Percentiles rank a stretch among this genome's conserved stretches.
Conservation (phyloP, 2,329 filamentous ascomycete species). For the Sclerotiophoma versabilis region DNA sequence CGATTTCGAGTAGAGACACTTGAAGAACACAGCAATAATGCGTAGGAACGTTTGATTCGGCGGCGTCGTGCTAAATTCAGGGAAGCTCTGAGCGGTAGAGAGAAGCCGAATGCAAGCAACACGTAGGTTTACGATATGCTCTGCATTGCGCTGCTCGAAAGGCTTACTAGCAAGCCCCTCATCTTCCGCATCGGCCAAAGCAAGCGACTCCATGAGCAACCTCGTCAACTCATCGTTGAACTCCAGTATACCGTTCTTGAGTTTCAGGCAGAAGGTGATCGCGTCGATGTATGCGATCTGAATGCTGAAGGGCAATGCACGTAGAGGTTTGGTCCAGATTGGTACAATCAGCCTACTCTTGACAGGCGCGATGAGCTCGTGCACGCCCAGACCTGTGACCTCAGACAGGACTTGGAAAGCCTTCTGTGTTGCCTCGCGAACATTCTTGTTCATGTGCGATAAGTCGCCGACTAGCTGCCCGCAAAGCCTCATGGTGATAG, state of each 20-base stretch:
- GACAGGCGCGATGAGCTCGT: constrained; percentile 87
- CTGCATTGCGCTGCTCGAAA: constrained; percentile 91
- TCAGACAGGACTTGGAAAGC: constrained; percentile 83
- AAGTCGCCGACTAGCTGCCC: constrained; percentile 87
- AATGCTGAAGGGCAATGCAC: constrained; percentile 89
- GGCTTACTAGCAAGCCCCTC: constrained; percentile 86
- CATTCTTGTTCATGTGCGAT: constrained; percentile 94
- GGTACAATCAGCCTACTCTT: constrained; percentile 88
- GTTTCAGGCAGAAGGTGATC: constrained; percentile 89
- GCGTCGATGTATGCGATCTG: constrained; percentile 99
- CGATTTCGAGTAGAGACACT: constrained; percentile 92
- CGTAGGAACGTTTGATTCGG: constrained; percentile 66
- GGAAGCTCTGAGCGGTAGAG: constrained; percentile 90
- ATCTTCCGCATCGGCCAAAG: constrained; percentile 91
- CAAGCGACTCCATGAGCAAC: constrained; percentile 90
- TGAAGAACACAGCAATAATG: constrained; percentile 97
- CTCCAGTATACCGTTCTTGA: constrained; percentile 86
- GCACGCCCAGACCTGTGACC: constrained; percentile 77
- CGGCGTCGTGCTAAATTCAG: constrained; percentile 82
- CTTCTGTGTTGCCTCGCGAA: constrained; percentile 83
- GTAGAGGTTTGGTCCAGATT: constrained; percentile 93
- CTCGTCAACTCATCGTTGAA: constrained; percentile 93
- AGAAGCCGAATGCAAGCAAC: constrained; percentile 93
- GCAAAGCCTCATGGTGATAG: constrained; percentile 77
- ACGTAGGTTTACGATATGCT: constrained; percentile 87